Evolutionary conservation across 2,329 filamentous ascomycete species (phyloP).

Genomic region (Metarhizium humberi): DNA sequence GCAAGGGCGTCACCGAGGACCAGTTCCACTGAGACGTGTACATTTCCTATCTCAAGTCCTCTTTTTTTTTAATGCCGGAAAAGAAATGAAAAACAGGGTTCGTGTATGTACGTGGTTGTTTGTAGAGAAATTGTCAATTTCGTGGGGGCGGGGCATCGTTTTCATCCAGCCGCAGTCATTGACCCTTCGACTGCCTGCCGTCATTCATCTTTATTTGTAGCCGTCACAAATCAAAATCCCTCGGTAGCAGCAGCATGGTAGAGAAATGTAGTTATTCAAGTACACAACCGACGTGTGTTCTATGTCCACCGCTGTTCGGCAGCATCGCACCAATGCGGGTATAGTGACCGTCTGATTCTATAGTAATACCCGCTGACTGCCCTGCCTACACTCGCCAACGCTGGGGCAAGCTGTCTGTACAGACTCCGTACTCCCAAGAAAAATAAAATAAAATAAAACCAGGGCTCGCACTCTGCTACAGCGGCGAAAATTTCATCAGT

Average conservation of each 20-base stretch:
- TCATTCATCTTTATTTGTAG: no score
- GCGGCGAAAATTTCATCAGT: background rate
- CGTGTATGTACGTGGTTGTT: no score
- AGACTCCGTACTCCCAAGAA: background rate
- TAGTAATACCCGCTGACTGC: background rate
- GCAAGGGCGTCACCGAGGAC: constrained; percentile 93
- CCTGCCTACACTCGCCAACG: background rate
- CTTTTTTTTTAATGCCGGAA: no score
- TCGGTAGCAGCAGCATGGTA: background rate
- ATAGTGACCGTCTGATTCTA: background rate
- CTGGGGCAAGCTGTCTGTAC: background rate
- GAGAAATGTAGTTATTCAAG: background rate
- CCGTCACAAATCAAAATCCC: no score
- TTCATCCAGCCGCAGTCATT: no score
- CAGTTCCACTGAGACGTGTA: constrained; percentile 53
- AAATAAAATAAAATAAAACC: background rate
- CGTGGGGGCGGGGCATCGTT: no score
- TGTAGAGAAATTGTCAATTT: no score
- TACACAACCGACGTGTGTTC: background rate
- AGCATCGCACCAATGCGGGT: background rate
- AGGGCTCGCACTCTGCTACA: background rate
- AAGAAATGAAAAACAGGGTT: no score
- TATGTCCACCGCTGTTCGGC: background rate
- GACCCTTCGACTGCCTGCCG: no score
- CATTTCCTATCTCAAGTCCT: no score